Evolutionary conservation across 768 basidiomycete species (phyloP), one percentile per base, ranked within the genome.

Genomic region (Mycena vitilis): DNA sequence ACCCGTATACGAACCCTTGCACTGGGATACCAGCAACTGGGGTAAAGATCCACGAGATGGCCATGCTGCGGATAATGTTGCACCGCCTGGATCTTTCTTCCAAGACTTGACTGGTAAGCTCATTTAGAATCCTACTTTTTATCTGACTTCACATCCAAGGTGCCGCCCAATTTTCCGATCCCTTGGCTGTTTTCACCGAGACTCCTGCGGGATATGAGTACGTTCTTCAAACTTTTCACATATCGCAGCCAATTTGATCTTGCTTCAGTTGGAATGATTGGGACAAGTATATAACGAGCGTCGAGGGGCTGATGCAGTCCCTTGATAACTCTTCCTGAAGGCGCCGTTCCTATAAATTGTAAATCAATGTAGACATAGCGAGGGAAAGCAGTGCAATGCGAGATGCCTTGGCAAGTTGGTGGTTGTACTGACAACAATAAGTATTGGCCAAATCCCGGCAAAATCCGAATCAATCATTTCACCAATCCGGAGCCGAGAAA

Each of bases 161-260:
- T 8, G 20, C 34, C 2, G 56, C 22, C 12, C 12, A 60, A 37
- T 25, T 20, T 12, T 2, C 40, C 1, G 64, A 63, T 20, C 56
- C 56, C 4, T 12, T 65, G 53, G 47, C 47, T 16, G 22, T 65
- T 36, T 23, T 68, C 4, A 57, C 22, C 16, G 69, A 23, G 12
- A 44, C 42, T 49, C 70, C 70, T 47, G n/a, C 11, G n/a, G 66
- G 70, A 12, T 71, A 68, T 42, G 70, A 68, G 70, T 71, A 60
- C 44, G 70, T 68, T 7, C 53, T 54, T 45, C 13, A 34, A 5
- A 4, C n/a, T 22, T 51, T 22, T 36, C 25, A 6, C 22, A 13
- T 2, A 22, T 53, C 22, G n/a, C 16, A 12, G 25, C 20, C 3
- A 25, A 55, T 38, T 15, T 62, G 9, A 66, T 34, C 1, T 25